A percentile compares a stretch with the other conserved stretches of the same genome.
Evolutionary conservation across 2,329 filamentous ascomycete species (phyloP).

Genomic region (Fusarium caatingaense): DNA sequence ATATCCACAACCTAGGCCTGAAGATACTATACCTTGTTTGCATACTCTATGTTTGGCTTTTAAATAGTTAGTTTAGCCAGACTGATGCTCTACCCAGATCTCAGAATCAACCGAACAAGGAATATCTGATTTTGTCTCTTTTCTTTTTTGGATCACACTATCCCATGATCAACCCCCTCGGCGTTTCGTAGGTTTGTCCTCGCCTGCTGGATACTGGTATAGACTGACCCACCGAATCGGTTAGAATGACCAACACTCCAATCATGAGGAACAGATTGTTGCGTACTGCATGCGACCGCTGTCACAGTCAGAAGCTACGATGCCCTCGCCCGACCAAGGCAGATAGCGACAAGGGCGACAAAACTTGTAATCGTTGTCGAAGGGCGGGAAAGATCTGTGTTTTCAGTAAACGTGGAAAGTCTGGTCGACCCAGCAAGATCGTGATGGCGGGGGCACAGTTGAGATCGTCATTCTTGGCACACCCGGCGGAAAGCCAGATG

Average conservation of each 20-base stretch:
- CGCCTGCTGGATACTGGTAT: too few relatives aligned
- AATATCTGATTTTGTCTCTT: neutral
- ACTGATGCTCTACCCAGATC: neutral
- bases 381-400: neutral
- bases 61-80: neutral
- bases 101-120: neutral
- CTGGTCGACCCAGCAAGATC: neutral
- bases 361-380: neutral
- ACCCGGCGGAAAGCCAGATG: neutral
- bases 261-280: too few relatives aligned
- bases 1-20: neutral
- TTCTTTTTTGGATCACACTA: neutral
- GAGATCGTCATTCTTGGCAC: neutral
- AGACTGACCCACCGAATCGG: neutral
- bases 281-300: neutral
- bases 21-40: neutral
- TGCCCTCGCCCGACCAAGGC: neutral
- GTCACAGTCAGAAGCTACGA: neutral
- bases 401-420: neutral
- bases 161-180: neutral
- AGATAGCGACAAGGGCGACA: neutral
- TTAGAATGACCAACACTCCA: neutral
- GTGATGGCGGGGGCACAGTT: too few relatives aligned
- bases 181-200: neutral
- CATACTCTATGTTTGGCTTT: fast-evolving